phyloP scores from a whole-genome alignment of 208 protist species.

The Crithidia acanthocephali region DNA sequence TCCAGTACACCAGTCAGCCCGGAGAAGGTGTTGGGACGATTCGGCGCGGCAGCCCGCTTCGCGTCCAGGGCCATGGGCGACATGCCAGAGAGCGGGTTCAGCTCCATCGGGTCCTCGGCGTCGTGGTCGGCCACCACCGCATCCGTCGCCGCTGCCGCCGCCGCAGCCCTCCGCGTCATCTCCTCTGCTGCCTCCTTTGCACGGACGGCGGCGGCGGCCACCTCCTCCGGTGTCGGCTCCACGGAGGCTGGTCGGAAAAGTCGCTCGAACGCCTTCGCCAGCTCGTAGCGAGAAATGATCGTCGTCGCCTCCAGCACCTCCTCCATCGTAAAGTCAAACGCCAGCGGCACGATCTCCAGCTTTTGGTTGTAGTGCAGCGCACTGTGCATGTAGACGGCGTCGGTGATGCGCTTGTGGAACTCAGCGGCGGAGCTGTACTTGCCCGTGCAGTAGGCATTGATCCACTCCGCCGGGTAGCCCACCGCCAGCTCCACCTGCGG shows the following conservation, averaged over 20 bases:
- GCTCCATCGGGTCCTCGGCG: not conserved
- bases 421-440: constrained; percentile 61
- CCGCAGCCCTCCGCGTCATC: not conserved
- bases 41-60: constrained; percentile 20
- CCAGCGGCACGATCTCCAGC: constrained; percentile 82
- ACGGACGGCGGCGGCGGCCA: constrained; percentile 1
- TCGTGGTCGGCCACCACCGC: not conserved
- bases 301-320: constrained; percentile 64
- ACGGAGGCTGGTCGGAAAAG: constrained; percentile 32
- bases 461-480: constrained; percentile 88
- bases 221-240: constrained; percentile 19
- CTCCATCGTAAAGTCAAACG: constrained; percentile 79
- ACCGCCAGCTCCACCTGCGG: constrained; percentile 81
- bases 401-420: constrained; percentile 72
- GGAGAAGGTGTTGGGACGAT: constrained; percentile 33
- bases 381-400: constrained; percentile 66
- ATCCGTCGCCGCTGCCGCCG: not conserved
- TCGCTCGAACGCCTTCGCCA: constrained; percentile 69
- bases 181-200: not conserved
- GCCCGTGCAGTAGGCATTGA: constrained; percentile 59
- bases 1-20: constrained; percentile 52
- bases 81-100: constrained; percentile 8
- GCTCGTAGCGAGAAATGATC: constrained; percentile 77
- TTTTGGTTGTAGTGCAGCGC: constrained; percentile 68
- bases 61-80: constrained; percentile 5